Base-by-base conservation (phyloP, 2,329 filamentous ascomycete species). In the Sporothrix pallida region DNA sequence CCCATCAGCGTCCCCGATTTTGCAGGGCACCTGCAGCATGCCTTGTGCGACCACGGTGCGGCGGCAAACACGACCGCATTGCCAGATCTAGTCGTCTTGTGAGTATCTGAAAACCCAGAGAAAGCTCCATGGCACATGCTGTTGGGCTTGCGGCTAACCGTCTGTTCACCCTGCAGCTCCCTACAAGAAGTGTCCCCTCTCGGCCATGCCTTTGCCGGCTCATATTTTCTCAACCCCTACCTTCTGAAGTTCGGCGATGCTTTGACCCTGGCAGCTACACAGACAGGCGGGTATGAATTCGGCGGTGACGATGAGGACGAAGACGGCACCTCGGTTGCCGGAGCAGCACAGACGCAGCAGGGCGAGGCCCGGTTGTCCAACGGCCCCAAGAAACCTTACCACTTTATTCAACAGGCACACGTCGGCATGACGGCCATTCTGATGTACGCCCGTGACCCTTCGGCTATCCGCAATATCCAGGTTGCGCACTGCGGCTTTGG, bases 171-270 rank as follows among this genome's bases (percentile, higher is more conserved):
- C 69, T 15, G 13, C 62, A 91, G 81, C 85, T 94, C 94, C 86
- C 87, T 99, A 20, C 95, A 99, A 82, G 96, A 99, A 83, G 87
- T 98, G 75, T 92, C 95, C 10, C 96, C 96, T 0, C 87, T 98
- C 69, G 88, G 91, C 71, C 90, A 94, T 79, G 90, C 93, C 31
- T 97, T 98, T 81, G 91, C 98, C 63, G 95, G 95, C 44, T 92
- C 93, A 52, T 91, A 92, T 23, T 92, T 93, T 77, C 83, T 98
- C 50, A 86, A 86, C 37, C 90, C 92, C 0, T 98, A 97, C 81
- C 90, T 96, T 78, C 84, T 89, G 73, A 87, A 88, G 42, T 91
- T 96, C 80, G 86, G 88, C 67, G 86, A 91, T 74, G 92, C 93
- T 0, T 86, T 98, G 72, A 88, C 92, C 76, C 85, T 91, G 73